Evolutionary conservation across 257 asterid species (phyloP).

Genomic region (Cynanchum wilfordii): DNA sequence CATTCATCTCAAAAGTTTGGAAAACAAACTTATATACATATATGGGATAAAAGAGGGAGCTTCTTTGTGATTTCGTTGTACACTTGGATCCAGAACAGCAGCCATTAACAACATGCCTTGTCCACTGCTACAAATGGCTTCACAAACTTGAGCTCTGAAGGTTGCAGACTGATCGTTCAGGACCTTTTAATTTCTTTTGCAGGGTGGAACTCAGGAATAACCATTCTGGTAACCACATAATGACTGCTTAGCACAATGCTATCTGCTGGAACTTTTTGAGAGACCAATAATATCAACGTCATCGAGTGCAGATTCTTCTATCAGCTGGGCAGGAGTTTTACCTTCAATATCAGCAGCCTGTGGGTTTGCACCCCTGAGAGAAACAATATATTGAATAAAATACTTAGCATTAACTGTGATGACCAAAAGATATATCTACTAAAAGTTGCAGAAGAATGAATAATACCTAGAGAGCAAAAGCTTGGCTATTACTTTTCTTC

Average conservation of each 20-base stretch:
- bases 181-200: not conserved
- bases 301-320: slow-evolving; percentile 44
- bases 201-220: not conserved
- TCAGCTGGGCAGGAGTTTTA: slow-evolving; percentile 55
- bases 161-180: not conserved
- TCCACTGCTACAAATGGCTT: not conserved
- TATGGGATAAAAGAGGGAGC: not conserved
- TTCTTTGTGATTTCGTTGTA: not conserved
- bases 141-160: not conserved
- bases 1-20: not conserved
- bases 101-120: not conserved
- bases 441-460: not conserved
- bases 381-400: not conserved
- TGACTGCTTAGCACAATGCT: slow-evolving; percentile 21
- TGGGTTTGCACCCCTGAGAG: slow-evolving; percentile 76
- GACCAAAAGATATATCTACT: not conserved
- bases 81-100: not conserved
- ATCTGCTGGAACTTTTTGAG: slow-evolving; percentile 53
- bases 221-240: not conserved
- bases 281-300: slow-evolving; percentile 71
- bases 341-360: slow-evolving; percentile 65
- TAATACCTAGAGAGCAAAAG: slow-evolving; percentile 62
- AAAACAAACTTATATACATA: not conserved
- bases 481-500: slow-evolving; percentile 57
- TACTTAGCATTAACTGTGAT: not conserved